These are phyloP conservation scores for Apiotrichum siamense DNA, from an alignment of 1,284 basidiomycete genomes.

Conservation along the genomic window DNA sequence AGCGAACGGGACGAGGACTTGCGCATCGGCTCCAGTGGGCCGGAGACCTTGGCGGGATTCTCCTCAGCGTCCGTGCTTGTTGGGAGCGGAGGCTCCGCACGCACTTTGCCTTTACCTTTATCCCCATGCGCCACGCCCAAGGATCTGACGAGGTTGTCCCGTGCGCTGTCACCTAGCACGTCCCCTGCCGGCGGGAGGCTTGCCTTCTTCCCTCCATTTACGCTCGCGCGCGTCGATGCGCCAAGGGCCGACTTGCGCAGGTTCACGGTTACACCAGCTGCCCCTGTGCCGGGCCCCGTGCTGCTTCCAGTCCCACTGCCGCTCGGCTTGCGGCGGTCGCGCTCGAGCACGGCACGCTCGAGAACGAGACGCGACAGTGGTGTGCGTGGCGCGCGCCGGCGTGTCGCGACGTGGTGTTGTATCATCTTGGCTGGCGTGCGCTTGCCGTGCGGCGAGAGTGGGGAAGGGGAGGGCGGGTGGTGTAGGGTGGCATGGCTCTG, in stretches of 20 bases:
- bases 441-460: conserved; percentile 31
- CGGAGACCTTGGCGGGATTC: no score
- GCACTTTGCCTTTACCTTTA: background rate
- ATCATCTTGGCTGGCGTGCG: conserved; percentile 9
- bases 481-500: no score
- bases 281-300: background rate
- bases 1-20: background rate
- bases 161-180: background rate
- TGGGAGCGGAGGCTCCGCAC: background rate
- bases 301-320: background rate
- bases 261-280: background rate
- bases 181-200: background rate
- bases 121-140: no score
- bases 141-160: no score
- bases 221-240: no score
- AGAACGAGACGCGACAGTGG: conserved; percentile 40
- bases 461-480: conserved; percentile 29
- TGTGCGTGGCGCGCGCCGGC: conserved; percentile 23
- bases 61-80: no score
- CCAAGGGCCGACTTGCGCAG: no score
- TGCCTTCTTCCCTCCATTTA: background rate
- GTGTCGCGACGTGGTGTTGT: conserved; percentile 3
- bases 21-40: background rate
- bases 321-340: background rate
- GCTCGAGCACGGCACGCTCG: conserved; percentile 15